Conservation (phyloP, 208 protist species). For the Acanthamoeba triangularis region DNA sequence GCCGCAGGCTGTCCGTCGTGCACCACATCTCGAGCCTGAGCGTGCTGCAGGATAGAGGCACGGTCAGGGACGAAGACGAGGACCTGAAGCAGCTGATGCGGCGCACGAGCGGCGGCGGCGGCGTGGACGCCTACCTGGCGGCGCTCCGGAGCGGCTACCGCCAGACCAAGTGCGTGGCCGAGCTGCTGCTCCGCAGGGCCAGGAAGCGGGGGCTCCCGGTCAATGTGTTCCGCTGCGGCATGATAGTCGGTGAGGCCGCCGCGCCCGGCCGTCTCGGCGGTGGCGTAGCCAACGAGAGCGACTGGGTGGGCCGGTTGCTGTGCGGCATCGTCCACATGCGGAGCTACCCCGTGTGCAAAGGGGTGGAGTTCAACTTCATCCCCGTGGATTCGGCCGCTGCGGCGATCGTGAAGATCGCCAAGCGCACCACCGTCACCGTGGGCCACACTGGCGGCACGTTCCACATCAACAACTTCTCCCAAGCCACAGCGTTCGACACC, state of each 20-base stretch:
- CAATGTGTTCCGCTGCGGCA: background rate
- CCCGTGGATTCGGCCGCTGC: background rate
- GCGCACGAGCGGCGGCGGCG: background rate
- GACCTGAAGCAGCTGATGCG: slow-evolving; percentile 8
- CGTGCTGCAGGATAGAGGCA: slow-evolving; percentile 14
- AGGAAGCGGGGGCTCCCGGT: background rate
- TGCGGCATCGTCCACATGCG: slow-evolving; percentile 15
- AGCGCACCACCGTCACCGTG: background rate
- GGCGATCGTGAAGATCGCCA: background rate
- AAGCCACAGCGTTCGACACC: background rate
- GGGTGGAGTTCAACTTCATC: slow-evolving; percentile 4
- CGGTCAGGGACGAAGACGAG: background rate
- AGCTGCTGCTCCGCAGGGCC: background rate
- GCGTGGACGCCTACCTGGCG: background rate
- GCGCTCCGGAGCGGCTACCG: background rate
- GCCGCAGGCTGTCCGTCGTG: background rate
- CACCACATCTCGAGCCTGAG: slow-evolving; percentile 23
- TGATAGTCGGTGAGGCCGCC: background rate
- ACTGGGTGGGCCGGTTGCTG: background rate
- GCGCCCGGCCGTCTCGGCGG: background rate
- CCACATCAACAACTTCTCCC: slow-evolving; percentile 34
- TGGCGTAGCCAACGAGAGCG: background rate
- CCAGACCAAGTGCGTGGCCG: slow-evolving; percentile 28
- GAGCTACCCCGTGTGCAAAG: background rate
- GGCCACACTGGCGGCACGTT: background rate